Base-by-base conservation (phyloP, 495 filamentous ascomycete genomes). In the Penicillium paxilli region DNA sequence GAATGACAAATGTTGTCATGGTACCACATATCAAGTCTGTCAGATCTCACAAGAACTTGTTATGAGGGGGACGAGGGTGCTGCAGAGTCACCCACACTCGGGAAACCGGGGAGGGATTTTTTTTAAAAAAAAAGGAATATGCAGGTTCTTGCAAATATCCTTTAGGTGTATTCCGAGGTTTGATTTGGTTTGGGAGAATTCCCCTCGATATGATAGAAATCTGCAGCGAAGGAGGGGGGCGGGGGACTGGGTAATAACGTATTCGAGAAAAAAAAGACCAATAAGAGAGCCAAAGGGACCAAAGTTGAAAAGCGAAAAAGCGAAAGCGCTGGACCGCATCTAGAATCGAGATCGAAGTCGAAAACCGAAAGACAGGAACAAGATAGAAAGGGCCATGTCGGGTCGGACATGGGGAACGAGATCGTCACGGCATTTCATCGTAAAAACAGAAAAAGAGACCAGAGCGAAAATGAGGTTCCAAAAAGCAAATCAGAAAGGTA, bases 371-470 rank as follows among this genome's bases (percentile, higher is more conserved):
- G 21, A 0, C 14, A 37, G 26, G 12, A 7, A 8, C 14, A 21
- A 38, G 21, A 20, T 6, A 5, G 35, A 35, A 44, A 25, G 35
- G 11, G 12, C 33, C 33, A 28, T 51, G 14, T 54, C 54, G 41
- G 46, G 44, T 54, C 28, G 38, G 42, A 40, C 51, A 56, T 38
- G 48, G 46, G 32, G 52, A 54, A 48, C n/a, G 58, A 58, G 41
- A 54, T 69, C 64, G 55, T 71, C 58, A 69, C 52, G 66, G 69
- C 68, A 60, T 75, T 65, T 67, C 70, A 60, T 75, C 70, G 64
- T 73, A 62, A 72, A 38, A 38, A 38, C 32, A 9, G 3, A 35
- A 14, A 38, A 19, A 0, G 17, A 8, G 8, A 38, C 5, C 16
- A 38, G 22, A 49, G 38, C 54, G 42, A 58, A 47, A 17, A 47